These are phyloP conservation scores for Capronia coronata DNA, from an alignment of 2,329 filamentous ascomycete species.

Conservation along the genomic window DNA sequence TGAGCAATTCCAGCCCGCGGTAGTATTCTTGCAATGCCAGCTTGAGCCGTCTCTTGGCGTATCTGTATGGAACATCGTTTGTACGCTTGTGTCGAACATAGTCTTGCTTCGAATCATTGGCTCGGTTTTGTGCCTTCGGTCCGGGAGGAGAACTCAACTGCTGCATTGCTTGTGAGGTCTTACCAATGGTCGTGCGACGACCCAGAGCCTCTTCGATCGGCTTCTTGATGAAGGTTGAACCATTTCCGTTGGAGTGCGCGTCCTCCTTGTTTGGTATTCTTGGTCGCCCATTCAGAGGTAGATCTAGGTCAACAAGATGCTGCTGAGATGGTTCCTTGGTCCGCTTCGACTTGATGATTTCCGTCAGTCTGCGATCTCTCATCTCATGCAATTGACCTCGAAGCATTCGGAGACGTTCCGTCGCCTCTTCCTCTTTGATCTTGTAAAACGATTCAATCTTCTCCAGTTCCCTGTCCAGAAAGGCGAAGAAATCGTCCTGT, in stretches of 20 bases:
- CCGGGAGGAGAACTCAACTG: constrained; percentile 39
- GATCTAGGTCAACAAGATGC: not conserved
- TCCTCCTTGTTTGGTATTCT: constrained; percentile 26
- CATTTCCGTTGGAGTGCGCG: constrained; percentile 27
- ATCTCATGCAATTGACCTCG: constrained; percentile 87
- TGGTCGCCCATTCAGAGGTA: constrained; percentile 10
- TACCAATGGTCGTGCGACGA: constrained; percentile 46
- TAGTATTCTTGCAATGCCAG: constrained; percentile 89
- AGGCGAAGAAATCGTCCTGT: constrained; percentile 79
- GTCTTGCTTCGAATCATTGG: constrained; percentile 39
- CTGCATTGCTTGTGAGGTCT: constrained; percentile 48
- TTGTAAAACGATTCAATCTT: constrained; percentile 91
- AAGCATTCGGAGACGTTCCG: constrained; percentile 61
- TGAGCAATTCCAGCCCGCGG: constrained; percentile 80
- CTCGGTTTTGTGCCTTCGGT: constrained; percentile 30
- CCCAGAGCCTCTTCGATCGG: constrained; percentile 42
- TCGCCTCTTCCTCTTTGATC: constrained; percentile 79
- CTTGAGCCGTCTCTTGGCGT: constrained; percentile 87
- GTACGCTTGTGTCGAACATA: constrained; percentile 44
- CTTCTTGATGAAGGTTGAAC: constrained; percentile 28
- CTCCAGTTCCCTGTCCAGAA: constrained; percentile 74
- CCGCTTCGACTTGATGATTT: constrained; percentile 46
- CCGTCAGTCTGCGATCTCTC: constrained; percentile 72
- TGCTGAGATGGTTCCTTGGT: not conserved
- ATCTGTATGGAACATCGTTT: constrained; percentile 67